A percentile compares a stretch with the other conserved stretches of the same genome.
Evolutionary conservation across 192 early-diverging fungal species (phyloP).

Genomic region (Coemansia sp.): DNA sequence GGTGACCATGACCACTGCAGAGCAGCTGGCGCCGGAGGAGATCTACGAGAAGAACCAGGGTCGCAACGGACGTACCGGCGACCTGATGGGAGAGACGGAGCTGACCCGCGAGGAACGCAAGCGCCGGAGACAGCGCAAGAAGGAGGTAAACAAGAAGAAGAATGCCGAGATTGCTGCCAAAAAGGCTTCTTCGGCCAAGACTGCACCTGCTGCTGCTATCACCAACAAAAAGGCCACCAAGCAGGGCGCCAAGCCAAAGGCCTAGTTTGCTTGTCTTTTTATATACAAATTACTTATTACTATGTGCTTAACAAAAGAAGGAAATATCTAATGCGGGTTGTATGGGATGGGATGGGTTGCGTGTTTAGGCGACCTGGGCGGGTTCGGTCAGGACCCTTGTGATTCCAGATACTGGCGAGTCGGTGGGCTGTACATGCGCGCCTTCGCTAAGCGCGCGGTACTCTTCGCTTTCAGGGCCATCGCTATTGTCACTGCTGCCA

Average conservation of each 20-base stretch:
- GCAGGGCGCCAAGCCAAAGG: not conserved
- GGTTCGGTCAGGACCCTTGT: not conserved
- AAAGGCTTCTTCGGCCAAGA: slow-evolving; percentile 7
- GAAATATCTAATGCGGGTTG: too few species aligned
- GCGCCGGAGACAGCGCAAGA: slow-evolving; percentile 64
- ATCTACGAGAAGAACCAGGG: slow-evolving; percentile 76
- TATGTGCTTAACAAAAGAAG: too few species aligned
- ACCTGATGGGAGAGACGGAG: slow-evolving; percentile 76
- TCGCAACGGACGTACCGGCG: slow-evolving; percentile 48
- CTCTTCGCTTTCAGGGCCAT: not conserved
- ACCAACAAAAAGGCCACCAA: not conserved
- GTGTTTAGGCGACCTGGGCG: not conserved
- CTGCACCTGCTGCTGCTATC: slow-evolving; percentile 6
- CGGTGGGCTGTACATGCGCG: not conserved
- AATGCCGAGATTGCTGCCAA: slow-evolving; percentile 9
- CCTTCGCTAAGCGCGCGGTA: not conserved
- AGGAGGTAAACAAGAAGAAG: slow-evolving; percentile 68
- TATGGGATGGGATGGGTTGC: not conserved
- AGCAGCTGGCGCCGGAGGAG: slow-evolving; percentile 86
- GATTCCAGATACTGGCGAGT: not conserved
- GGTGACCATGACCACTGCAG: slow-evolving; percentile 75
- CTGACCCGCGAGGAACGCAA: slow-evolving; percentile 76
- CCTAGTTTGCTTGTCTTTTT: not conserved
- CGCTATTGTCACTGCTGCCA: not conserved
- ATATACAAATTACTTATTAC: too few species aligned